Evolutionary conservation across 2,329 filamentous ascomycete species (phyloP), one percentile per base, ranked within the genome.

Genomic region (Chaetomiaceae sp.): DNA sequence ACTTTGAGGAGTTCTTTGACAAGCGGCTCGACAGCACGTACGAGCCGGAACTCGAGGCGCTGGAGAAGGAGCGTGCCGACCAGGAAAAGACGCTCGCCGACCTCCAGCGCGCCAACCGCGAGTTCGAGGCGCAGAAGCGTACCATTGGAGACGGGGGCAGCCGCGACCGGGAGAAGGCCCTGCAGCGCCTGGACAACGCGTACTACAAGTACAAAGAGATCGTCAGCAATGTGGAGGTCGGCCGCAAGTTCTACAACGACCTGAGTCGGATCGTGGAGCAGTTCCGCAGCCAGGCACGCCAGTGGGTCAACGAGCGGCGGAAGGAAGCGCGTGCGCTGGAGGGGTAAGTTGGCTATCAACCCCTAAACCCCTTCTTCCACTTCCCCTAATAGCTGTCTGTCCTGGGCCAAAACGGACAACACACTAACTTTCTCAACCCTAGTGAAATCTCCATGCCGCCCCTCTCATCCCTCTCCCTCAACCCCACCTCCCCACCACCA

Each of bases 191-290:
- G 9, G 91, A 97, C 64, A 89, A 86, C 53, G 91, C 88, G 1
- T 97, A 95, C 63, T 82, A 89, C 65, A 94, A 91, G 67, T 97
- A 97, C 71, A 95, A 95, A 68, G 91, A 98, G 64, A 88, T 97
- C 47, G 81, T 95, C 47, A 87, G 80, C 54, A 95, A 97, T 61
- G 75, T 96, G 3, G 91, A 97, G 55, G 87, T 86, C 0, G 93
- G 88, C 1, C 76, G 91, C 43, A 96, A 93, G 63, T 98, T 98
- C 63, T 98, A 97, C 70, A 98, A 98, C 57, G 90, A 97, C 60
- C 75, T 98, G 4, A 87, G 86, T 38, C 87, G 85, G 65, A 89
- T 97, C 52, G 86, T 95, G 1, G 84, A 81, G 1, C 70, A 71
- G 9, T 97, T 96, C 63, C 76, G 89, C 15, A 91, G 96, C 56